Base-by-base conservation (phyloP, 2,329 filamentous ascomycete species). In the Pseudogymnoascus sp. region DNA sequence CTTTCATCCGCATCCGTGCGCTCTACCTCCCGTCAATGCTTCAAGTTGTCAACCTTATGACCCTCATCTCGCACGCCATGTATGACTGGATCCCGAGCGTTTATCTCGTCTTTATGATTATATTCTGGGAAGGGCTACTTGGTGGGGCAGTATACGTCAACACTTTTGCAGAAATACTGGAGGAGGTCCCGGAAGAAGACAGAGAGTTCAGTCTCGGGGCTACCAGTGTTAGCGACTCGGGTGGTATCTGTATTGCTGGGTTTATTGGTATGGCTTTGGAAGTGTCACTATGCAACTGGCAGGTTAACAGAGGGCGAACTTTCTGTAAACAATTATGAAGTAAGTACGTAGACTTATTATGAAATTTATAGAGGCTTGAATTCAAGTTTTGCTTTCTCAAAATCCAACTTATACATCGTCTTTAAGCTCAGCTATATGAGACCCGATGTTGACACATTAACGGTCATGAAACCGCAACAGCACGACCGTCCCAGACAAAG, bases 71-170 rank as follows among this genome's bases (percentile, higher is more conserved):
- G 0, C 93, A 99, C 68, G 88, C 91, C 0, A 72, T 97, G 66
- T 86, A 88, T 72, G 82, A 89, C 72, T 96, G 95, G 72, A 84
- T 98, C 14, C 93, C 93, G 0, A 90, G 80, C 26, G 89, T 97
- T 24, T 97, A 91, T 72, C 70, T 96, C n/a, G 80, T 98, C 1
- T 97, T 96, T 71, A 65, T 84, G 22, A 79, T 98, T 65, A 81
- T 97, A 19, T 95, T 98, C 72, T 98, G 93, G 93, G 95, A 98
- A 74, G 95, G 95, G 0, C 75, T 98, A 11, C 79, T 99, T 0
- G 95, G 95, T 0, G 95, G 95, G 0, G 81, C 91, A 3, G 95
- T 98, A 0, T 99, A 99, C 70, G 93, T 98, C 65, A 96, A 93
- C 71, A 96, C 93, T 0, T 99, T 98, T 75, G 91, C 93, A 0